Conservation (phyloP, 2,329 filamentous ascomycete genomes). For the Chaetomium sp. region DNA sequence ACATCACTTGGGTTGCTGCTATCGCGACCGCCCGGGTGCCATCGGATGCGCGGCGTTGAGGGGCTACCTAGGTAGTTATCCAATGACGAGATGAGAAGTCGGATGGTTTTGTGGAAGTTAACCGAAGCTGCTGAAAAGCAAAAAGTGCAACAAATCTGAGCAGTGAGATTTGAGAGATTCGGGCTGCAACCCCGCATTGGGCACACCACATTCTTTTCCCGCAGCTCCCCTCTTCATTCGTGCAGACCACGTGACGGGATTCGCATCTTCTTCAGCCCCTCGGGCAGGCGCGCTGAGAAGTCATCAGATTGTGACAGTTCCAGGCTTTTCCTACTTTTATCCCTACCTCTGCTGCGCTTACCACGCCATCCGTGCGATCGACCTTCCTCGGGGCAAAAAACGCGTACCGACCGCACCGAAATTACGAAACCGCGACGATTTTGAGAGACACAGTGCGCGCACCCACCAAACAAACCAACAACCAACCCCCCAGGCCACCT, state of each 20-base stretch:
- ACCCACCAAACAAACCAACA: neutral
- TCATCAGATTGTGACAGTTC: neutral
- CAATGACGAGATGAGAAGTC: neutral
- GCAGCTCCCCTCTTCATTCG: constrained; percentile 31
- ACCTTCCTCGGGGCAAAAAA: neutral
- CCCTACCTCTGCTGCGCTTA: neutral
- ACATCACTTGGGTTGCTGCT: constrained; percentile 41
- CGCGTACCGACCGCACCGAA: neutral
- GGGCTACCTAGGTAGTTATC: neutral
- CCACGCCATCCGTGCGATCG: neutral
- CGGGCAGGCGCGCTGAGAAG: constrained; percentile 14
- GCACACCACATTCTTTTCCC: constrained; percentile 30
- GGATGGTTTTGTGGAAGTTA: neutral
- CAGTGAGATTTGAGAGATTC: constrained; percentile 4
- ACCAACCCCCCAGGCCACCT: neutral
- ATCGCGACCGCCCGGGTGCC: constrained; percentile 35
- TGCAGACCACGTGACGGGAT: constrained; percentile 36
- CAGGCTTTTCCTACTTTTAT: neutral
- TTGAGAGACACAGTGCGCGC: constrained; percentile 10
- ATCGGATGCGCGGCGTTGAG: neutral
- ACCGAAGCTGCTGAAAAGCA: neutral
- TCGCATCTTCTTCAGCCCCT: constrained; percentile 20
- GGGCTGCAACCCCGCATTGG: constrained; percentile 27
- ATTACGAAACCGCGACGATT: neutral
- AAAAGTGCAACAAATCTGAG: neutral